A percentile compares a stretch with the other conserved stretches of the same genome.
phyloP scores from a whole-genome alignment of 345 rosid genomes.

The Turritis glabra region DNA sequence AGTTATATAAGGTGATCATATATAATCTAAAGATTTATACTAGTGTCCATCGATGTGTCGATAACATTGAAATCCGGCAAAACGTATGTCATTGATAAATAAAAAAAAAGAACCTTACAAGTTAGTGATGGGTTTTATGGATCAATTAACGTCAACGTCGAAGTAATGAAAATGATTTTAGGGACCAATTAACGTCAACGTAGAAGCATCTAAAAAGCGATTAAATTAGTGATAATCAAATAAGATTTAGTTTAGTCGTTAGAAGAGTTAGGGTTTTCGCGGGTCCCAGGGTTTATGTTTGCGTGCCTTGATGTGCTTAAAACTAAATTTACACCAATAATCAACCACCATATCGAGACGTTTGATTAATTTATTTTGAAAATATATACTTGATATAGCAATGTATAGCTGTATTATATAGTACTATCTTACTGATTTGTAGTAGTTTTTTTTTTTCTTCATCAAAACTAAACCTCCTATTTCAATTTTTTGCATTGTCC shows the following conservation, averaged over 20 bases:
- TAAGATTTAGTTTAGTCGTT: conserved; percentile 29
- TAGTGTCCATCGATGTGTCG: not conserved
- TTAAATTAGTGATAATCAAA: not conserved
- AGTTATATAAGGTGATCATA: not conserved
- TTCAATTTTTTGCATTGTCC: too few species aligned
- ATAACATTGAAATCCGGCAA: not conserved
- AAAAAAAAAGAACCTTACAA: not conserved
- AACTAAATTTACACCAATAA: conserved; percentile 40
- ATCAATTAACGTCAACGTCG: conserved; percentile 12
- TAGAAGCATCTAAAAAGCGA: conserved; percentile 31
- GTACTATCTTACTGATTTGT: not conserved
- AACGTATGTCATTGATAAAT: not conserved
- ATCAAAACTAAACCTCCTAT: too few species aligned
- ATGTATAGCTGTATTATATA: not conserved
- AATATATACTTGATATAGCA: not conserved
- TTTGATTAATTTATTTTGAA: not conserved
- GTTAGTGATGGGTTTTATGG: not conserved
- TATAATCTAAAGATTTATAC: not conserved
- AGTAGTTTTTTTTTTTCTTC: too few species aligned
- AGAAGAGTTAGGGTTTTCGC: conserved; percentile 35
- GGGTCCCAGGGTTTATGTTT: conserved; percentile 29
- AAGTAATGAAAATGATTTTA: not conserved
- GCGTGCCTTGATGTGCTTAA: conserved; percentile 41
- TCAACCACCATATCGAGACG: conserved; percentile 39
- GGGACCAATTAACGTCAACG: conserved; percentile 28